Base-by-base conservation (phyloP, 1,284 basidiomycete species). In the Rhodofomes roseus region DNA sequence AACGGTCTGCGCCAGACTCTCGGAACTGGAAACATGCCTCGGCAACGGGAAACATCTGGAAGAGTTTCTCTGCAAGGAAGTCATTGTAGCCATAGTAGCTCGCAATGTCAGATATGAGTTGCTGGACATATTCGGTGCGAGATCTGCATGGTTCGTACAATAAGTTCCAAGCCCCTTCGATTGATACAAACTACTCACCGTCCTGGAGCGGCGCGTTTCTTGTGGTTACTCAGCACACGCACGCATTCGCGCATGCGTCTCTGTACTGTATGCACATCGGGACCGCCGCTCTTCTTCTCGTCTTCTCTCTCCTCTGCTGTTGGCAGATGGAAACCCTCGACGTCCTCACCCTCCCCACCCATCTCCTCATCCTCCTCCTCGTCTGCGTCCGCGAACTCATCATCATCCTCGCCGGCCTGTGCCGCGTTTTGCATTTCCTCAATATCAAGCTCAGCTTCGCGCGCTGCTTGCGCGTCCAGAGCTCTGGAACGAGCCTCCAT, bases 11-110 rank as follows among this genome's bases (percentile, higher is more conserved):
- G 27, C 25, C 37, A 44, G 2, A 36, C 55, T 22, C 1, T 20
- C 55, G 62, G 57, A n/a, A 50, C 44, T 43, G 11, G 60, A 48
- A n/a, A 69, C 77, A 61, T 64, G 92, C 94, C 84, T 99, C 97
- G 58, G 90, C 87, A 6, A 96, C 89, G 4, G 93, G 85, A 77
- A 99, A 99, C 36, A 99, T 81, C 65, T 92, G 88, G 78, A 98
- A 96, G 23, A 99, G 79, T 77, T 98, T 98, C 71, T 96, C 93
- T 2, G 92, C 87, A 52, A 99, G 83, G 78, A 95, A 99, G 11
- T 93, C 89, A 70, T 98, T 99, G 79, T 99, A 99, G 46, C 97
- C 97, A 73, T 98, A 98, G 78, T 99, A 99, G 67, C 84, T 94
- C 16, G 87, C 88, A 68, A 98, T 94, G 69, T 98, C 95, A 44